Evolutionary conservation across 352 stramenopile species (phyloP).

Genomic region (Phytophthora sp.): DNA sequence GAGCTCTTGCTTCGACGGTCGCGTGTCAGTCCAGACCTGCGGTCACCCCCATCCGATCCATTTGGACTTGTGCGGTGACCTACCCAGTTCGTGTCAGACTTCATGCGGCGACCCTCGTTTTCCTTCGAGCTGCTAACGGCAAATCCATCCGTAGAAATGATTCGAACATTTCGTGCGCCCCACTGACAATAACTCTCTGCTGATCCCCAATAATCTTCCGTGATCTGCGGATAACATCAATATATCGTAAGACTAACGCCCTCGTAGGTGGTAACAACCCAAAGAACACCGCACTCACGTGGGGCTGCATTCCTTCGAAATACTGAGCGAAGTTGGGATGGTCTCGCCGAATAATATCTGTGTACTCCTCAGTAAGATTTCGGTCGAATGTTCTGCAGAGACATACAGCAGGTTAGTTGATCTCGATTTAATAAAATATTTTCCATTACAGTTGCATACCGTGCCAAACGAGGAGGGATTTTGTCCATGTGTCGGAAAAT

Average conservation of each 20-base stretch:
- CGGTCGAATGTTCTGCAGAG: slow-evolving; percentile 70
- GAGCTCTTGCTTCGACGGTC: slow-evolving; percentile 79
- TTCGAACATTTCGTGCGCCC: slow-evolving; percentile 54
- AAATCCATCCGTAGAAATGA: slow-evolving; percentile 43
- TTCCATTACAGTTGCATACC: slow-evolving; percentile 37
- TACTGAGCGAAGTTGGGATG: slow-evolving; percentile 66
- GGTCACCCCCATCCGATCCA: slow-evolving; percentile 23
- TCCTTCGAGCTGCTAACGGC: slow-evolving; percentile 33
- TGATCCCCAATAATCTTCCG: slow-evolving; percentile 70
- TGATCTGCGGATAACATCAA: slow-evolving; percentile 25
- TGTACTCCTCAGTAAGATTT: slow-evolving; percentile 68
- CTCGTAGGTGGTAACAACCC: not conserved
- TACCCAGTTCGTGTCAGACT: slow-evolving; percentile 44
- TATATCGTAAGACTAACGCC: not conserved
- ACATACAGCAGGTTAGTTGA: slow-evolving; percentile 7
- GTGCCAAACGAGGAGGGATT: slow-evolving; percentile 48
- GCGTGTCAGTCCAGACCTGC: slow-evolving; percentile 32
- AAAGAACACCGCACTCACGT: slow-evolving; percentile 33
- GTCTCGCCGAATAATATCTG: slow-evolving; percentile 54
- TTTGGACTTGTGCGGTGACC: slow-evolving; percentile 13
- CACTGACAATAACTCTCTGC: slow-evolving; percentile 67
- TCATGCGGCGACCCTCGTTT: slow-evolving; percentile 45
- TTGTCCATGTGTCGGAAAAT: slow-evolving; percentile 69
- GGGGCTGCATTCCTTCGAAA: slow-evolving; percentile 51
- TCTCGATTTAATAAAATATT: not conserved